Evolutionary conservation across 2,329 filamentous ascomycete species (phyloP), one percentile per base, ranked within the genome.

Genomic region (Mollisiaceae sp.): DNA sequence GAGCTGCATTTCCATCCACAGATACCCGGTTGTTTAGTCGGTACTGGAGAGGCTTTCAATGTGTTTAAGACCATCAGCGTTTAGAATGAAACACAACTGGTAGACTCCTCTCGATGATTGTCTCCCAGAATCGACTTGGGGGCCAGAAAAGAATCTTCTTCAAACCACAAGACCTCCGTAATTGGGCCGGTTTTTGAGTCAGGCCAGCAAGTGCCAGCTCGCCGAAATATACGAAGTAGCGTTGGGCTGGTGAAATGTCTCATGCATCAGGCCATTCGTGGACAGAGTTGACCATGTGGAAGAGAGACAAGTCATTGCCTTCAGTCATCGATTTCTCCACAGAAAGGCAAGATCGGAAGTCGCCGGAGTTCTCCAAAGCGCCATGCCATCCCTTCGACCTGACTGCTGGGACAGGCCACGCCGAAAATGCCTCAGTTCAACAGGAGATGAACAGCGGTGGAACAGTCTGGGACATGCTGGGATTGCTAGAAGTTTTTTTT

Each of bases 1-100:
- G 95, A 99, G 80, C 82, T 94, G 43, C 95, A 99, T 81, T 99
- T 95, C 94, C 94, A 98, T 81, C 91, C 91, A 39, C 95, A 99
- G 82, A 97, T 98, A 77, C 91, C 93, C 0, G 95, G 95, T 36
- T 89, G 89, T 39, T 81, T 98, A 67, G 89, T 98, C 80, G 93
- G 93, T 1, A 99, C 95, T 0, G 95, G 95, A 11, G 91, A 93
- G 75, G 88, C 89, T 60, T 97, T 99, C 79, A 92, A 90, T 75
- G 88, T 93, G 58, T 92, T 94, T 80, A 89, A 91, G 78, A 94
- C 91, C 1, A 94, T 94, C 75, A 93, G 90, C 77, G 91, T 94
- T 63, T 94, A 84, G 68, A 59, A 66, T 59, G 61, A 59, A 64
- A 64, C 54, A 64, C 22, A 39, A 55, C 32, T 60, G 38, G 50